Conservation (phyloP, 1,284 basidiomycete species). For the Exobasidium rhododendri region DNA sequence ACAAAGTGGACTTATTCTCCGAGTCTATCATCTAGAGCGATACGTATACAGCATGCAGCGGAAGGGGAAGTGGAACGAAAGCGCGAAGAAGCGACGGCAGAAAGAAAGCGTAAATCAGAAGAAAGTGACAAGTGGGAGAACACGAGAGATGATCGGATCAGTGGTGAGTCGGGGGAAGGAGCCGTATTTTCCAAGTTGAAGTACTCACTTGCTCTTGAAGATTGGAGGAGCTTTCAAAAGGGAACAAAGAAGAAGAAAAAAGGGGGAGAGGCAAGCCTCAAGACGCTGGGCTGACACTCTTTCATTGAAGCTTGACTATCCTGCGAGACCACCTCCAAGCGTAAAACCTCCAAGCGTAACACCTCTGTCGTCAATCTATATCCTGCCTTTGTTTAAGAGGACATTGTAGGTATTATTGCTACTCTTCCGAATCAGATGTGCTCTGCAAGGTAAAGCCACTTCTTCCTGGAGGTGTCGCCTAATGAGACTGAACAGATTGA, state of each 20-base stretch:
- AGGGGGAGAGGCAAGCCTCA: conserved; percentile 3
- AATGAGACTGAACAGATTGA: too few species aligned
- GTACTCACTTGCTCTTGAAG: neutral
- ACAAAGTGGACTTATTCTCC: too few species aligned
- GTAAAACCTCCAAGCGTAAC: too few species aligned
- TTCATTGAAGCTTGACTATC: too few species aligned
- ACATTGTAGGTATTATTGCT: too few species aligned
- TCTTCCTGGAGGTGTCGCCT: too few species aligned
- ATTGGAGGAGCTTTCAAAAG: conserved; percentile 48
- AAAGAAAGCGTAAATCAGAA: conserved; percentile 55
- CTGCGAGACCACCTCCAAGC: too few species aligned
- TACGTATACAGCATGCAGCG: conserved; percentile 60
- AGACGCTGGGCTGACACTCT: conserved; percentile 1
- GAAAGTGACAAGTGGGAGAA: conserved; percentile 61
- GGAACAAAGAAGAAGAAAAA: conserved; percentile 43
- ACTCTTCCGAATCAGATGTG: too few species aligned
- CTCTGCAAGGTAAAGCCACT: too few species aligned
- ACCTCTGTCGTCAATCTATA: too few species aligned
- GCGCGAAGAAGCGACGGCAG: conserved; percentile 57
- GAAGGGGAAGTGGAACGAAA: conserved; percentile 61
- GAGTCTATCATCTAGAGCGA: conserved; percentile 47
- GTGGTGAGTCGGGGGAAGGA: conserved; percentile 19
- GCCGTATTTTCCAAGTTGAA: neutral
- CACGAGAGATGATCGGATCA: conserved; percentile 48
- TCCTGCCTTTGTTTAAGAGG: too few species aligned